Conservation (phyloP, 2,329 filamentous ascomycete species). For the Scytalidium lignicola region DNA sequence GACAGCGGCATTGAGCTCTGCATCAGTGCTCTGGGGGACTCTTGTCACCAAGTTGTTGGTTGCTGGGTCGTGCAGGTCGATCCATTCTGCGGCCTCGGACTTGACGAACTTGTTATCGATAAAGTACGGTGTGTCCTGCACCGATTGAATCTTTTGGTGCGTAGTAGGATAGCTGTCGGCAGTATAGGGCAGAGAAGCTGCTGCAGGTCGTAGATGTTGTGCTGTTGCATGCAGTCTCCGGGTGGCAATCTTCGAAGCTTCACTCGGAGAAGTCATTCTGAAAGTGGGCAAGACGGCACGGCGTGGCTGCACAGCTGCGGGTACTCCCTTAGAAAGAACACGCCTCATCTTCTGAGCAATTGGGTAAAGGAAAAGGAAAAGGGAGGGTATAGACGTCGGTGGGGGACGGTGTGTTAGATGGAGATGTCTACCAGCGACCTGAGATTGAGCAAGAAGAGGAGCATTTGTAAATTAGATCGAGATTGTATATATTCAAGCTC, state of each 20-base stretch:
- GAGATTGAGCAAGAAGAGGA: neutral
- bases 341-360: constrained; percentile 24
- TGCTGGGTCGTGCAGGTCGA: constrained; percentile 76
- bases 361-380: neutral
- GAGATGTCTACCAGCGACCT: neutral
- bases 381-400: neutral
- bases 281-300: constrained; percentile 13
- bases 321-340: constrained; percentile 20
- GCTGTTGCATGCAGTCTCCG: constrained; percentile 54
- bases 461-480: neutral
- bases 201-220: constrained; percentile 46
- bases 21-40: constrained; percentile 75
- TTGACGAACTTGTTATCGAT: constrained; percentile 72
- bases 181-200: constrained; percentile 47
- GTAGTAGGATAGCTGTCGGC: constrained; percentile 61
- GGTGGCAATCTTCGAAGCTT: constrained; percentile 31
- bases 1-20: constrained; percentile 69
- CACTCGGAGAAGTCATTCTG: constrained; percentile 20
- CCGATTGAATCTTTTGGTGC: constrained; percentile 64
- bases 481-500: too few relatives aligned
- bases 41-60: constrained; percentile 82
- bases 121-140: constrained; percentile 73
- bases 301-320: constrained; percentile 18
- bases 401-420: neutral
- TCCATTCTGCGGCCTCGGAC: constrained; percentile 65